A percentile compares a stretch with the other conserved stretches of the same genome.
These are phyloP conservation scores for Colletotrichum zoysiae DNA, from an alignment of 2,329 filamentous ascomycete genomes.

Conservation along the genomic window DNA sequence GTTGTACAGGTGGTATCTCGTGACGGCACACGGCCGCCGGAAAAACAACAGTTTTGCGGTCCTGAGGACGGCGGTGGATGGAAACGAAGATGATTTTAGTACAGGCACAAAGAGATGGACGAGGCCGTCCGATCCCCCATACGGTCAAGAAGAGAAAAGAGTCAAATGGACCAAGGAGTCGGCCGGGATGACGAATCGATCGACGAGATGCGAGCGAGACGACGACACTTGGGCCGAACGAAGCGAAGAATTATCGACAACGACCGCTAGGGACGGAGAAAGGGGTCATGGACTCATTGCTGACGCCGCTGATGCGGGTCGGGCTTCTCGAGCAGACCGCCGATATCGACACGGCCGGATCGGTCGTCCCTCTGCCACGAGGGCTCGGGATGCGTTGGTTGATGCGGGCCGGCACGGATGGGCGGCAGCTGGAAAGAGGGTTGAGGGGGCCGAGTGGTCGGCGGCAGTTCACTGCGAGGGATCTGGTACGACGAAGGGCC, in stretches of 20 bases:
- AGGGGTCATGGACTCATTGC: conserved; percentile 43
- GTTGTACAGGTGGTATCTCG: conserved; percentile 44
- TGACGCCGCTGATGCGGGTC: conserved; percentile 52
- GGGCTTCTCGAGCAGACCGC: conserved; percentile 71
- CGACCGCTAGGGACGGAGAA: conserved; percentile 24
- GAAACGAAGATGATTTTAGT: conserved; percentile 17
- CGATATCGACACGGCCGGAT: conserved; percentile 69
- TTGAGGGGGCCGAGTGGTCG: conserved; percentile 49
- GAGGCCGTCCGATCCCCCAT: conserved; percentile 8
- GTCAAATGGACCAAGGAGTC: conserved; percentile 13
- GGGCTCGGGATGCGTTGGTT: conserved; percentile 44
- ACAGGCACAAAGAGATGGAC: conserved; percentile 34
- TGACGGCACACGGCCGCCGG: conserved; percentile 37
- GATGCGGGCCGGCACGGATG: conserved; percentile 57
- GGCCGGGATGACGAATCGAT: conserved; percentile 18
- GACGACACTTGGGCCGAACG: conserved; percentile 13
- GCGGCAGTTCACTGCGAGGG: conserved; percentile 64
- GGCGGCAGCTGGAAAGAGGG: conserved; percentile 62
- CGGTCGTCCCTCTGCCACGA: conserved; percentile 61
- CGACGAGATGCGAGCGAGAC: conserved; percentile 23
- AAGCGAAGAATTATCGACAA: conserved; percentile 40
- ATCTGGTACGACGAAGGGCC: conserved; percentile 64
- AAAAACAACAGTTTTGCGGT: conserved; percentile 19
- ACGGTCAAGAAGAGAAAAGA: conserved; percentile 12
- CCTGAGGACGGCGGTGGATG: conserved; percentile 16